Evolutionary conservation across 1,139 yeast species (phyloP), one percentile per base, ranked within the genome.

Genomic region (Martiniozyma asiatica): DNA sequence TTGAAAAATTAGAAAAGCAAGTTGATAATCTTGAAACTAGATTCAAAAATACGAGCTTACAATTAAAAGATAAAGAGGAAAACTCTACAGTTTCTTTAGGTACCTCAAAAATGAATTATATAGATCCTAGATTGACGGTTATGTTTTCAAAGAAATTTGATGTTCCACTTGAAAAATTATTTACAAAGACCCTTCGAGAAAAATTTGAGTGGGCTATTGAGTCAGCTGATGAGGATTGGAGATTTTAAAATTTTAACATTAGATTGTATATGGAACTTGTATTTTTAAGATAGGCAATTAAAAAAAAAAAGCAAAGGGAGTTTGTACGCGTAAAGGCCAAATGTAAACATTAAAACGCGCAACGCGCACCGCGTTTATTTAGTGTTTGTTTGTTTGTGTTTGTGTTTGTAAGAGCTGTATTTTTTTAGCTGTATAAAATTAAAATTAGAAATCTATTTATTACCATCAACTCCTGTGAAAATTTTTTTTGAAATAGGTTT

Each of bases 201-300:
- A 87, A 87, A 60, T 87, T 87, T 57, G 76, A 72, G 32, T 87
- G 98, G 98, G 97, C 98, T 16, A 78, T 87, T 34, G 93, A 87
- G 52, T 75, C 89, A 30, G 87, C 76, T 5, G 96, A 80, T 50
- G 84, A 72, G 42, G 61, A 82, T 47, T 87, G 98, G 98, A 65
- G 73, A 43, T 85, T 85, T 48, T 84, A 53, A 43, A 14, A 16
- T 20, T n/a, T n/a, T n/a, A n/a, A n/a, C n/a, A n/a, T n/a, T n/a
- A n/a, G n/a, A n/a, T n/a, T n/a, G n/a, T n/a, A n/a, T n/a, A n/a
- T n/a, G n/a, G n/a, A n/a, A n/a, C n/a, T n/a, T n/a, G n/a, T n/a
- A n/a, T n/a, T n/a, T n/a, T n/a, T n/a, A n/a, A n/a, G n/a, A n/a
- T n/a, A n/a, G n/a, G n/a, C n/a, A n/a, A n/a, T n/a, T n/a, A n/a